A percentile compares a stretch with the other conserved stretches of the same genome.
Evolutionary conservation across 129 eudicot species (phyloP).

Genomic region (Helichrysum umbraculigerum): DNA sequence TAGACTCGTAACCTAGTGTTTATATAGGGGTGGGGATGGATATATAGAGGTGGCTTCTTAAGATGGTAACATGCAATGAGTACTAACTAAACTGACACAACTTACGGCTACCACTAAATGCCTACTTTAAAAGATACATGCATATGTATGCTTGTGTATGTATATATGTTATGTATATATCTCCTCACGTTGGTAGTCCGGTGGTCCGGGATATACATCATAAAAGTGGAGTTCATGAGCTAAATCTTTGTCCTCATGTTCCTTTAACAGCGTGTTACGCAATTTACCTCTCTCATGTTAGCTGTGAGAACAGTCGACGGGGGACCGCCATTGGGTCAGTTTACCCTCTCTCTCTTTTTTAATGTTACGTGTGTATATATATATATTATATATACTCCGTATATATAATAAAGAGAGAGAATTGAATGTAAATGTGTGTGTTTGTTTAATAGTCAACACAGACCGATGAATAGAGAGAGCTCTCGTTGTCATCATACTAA

Average conservation of each 20-base stretch:
- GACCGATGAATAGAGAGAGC: constrained; percentile 7
- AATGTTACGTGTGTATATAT: not conserved
- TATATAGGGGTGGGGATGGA: constrained; percentile 12
- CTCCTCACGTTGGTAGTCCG: no score
- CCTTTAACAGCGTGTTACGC: no score
- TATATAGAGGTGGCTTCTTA: constrained; percentile 42
- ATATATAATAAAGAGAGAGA: not conserved
- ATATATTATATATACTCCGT: constrained; percentile 11
- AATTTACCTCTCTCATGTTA: no score
- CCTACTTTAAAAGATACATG: constrained; percentile 14
- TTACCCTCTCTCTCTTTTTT: no score
- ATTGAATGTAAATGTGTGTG: not conserved
- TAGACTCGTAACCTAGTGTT: not conserved
- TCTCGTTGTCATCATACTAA: constrained; percentile 13
- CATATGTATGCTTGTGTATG: not conserved
- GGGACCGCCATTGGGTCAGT: no score
- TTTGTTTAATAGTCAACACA: constrained; percentile 18
- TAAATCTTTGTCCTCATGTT: no score
- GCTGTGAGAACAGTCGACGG: no score
- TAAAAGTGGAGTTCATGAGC: no score
- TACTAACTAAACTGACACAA: constrained; percentile 28
- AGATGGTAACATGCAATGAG: constrained; percentile 42
- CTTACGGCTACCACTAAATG: constrained; percentile 30
- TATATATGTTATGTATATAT: not conserved
- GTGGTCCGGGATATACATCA: no score